Base-by-base conservation (phyloP, 2,329 filamentous ascomycete genomes). In the Fusarium redolens region DNA sequence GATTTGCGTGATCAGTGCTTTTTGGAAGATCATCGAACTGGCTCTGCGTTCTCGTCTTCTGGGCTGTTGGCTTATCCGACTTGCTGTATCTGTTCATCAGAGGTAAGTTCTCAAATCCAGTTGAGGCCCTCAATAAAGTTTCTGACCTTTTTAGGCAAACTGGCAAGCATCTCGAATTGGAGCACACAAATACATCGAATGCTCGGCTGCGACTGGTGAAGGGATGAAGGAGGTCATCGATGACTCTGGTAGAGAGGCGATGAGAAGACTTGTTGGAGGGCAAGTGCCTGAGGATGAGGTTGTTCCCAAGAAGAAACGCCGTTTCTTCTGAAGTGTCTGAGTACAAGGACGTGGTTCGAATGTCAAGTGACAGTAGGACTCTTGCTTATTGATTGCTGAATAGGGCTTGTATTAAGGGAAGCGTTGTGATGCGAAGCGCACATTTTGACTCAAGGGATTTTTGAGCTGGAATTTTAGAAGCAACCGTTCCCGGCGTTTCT, bases 201-300 rank as follows among this genome's bases (percentile, higher is more conserved):
- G 81, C 59, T 83, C 82, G 9, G 81, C 82, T 51, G 68, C 75
- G 15, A 82, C 79, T 11, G 81, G 82, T 3, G 77, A 83, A 28
- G 81, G 81, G 9, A 71, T 83, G 60, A 75, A 79, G 17, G 67
- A 64, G 7, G 45, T 83, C 5, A 68, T 83, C 5, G 77, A 81
- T 15, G 74, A 76, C 3, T 71, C 75, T 31, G 78, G 50, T 4
- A 62, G 57, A 37, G 77, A 79, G 60, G 78, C 79, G 1, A 72
- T 73, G 14, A 61, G 69, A 38, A 68, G 74, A 30, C 68, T 68
- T 44, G 35, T 77, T 5, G 70, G 61, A 55, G 61, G 28, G 17
- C 40, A 43, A 20, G 38, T 15, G 43, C 45, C 50, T 7, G 68
- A 73, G 7, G 67, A 65, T 1, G 58, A 68, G 20, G 31, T 33